Percentiles rank a stretch among this genome's conserved stretches.
phyloP scores from a whole-genome alignment of 2,329 filamentous ascomycete species.

The Aspergillus pseudoviridinutans region DNA sequence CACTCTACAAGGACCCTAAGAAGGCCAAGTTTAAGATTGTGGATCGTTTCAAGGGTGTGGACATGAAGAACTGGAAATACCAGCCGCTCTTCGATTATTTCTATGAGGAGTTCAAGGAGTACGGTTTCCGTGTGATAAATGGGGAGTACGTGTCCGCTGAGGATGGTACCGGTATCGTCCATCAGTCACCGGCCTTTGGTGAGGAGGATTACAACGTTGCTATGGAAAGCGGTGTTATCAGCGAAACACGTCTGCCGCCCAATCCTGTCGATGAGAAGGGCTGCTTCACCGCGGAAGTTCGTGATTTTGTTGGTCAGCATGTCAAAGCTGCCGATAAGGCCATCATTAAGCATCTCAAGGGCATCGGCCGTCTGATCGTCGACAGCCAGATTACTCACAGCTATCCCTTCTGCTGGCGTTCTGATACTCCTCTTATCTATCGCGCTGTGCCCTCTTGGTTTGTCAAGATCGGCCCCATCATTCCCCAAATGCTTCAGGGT shows the following conservation, averaged over 20 bases:
- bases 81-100: conserved; percentile 87
- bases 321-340: conserved; percentile 90
- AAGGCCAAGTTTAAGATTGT: conserved; percentile 88
- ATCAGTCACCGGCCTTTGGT: conserved; percentile 89
- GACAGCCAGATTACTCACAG: conserved; percentile 87
- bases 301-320: conserved; percentile 79
- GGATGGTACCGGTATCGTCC: conserved; percentile 89
- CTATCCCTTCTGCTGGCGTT: conserved; percentile 90
- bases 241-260: conserved; percentile 71
- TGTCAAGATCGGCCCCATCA: conserved; percentile 76
- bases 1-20: conserved; percentile 90
- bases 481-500: conserved; percentile 85
- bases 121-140: conserved; percentile 76
- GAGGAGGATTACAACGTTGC: conserved; percentile 93
- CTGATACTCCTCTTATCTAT: conserved; percentile 93
- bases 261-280: conserved; percentile 87
- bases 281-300: conserved; percentile 70
- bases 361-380: conserved; percentile 69
- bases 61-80: conserved; percentile 86
- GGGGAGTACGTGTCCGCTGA: conserved; percentile 84
- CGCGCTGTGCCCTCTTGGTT: conserved; percentile 93
- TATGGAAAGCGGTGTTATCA: conserved; percentile 71
- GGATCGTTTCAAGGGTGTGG: conserved; percentile 73
- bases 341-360: conserved; percentile 86
- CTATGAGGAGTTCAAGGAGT: conserved; percentile 80